A percentile compares a stretch with the other conserved stretches of the same genome.
Conservation (phyloP, 2,329 filamentous ascomycete genomes). For the Microcera coccophila region DNA sequence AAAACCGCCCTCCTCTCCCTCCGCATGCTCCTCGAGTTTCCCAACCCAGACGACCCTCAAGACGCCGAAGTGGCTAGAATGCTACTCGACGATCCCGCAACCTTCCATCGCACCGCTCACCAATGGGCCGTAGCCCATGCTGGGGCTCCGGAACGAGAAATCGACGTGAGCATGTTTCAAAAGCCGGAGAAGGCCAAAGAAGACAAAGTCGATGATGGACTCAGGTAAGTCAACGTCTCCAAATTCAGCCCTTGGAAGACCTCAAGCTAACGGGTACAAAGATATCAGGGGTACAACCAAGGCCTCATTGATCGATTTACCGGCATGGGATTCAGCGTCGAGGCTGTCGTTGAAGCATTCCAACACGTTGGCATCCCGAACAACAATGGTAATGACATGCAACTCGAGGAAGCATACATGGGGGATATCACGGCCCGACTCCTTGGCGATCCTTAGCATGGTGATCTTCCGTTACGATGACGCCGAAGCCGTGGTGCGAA, state of each 20-base stretch:
- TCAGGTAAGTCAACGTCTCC: neutral
- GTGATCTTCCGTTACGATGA: neutral
- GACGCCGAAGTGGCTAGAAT: slow-evolving; percentile 93
- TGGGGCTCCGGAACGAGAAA: slow-evolving; percentile 57
- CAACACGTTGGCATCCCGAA: slow-evolving; percentile 75
- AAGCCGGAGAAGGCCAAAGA: slow-evolving; percentile 49
- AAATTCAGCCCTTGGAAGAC: too few relatives aligned
- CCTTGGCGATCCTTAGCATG: slow-evolving; percentile 58
- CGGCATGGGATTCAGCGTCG: slow-evolving; percentile 86
- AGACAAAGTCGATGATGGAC: neutral
- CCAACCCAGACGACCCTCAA: slow-evolving; percentile 94
- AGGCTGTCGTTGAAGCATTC: slow-evolving; percentile 82
- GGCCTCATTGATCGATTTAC: slow-evolving; percentile 79
- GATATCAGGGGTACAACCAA: slow-evolving; percentile 72
- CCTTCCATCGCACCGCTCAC: slow-evolving; percentile 76
- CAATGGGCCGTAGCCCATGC: slow-evolving; percentile 89
- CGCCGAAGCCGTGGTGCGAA: neutral
- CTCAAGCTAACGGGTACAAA: too few relatives aligned
- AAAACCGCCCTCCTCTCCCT: slow-evolving; percentile 92
- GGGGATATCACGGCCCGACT: slow-evolving; percentile 83
- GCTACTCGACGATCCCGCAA: slow-evolving; percentile 73
- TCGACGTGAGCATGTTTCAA: slow-evolving; percentile 32
- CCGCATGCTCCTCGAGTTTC: slow-evolving; percentile 86
- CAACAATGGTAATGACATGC: slow-evolving; percentile 73
- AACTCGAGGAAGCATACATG: slow-evolving; percentile 85